These are phyloP conservation scores for Echium plantagineum DNA, from an alignment of 257 asterid genomes.

Conservation along the genomic window DNA sequence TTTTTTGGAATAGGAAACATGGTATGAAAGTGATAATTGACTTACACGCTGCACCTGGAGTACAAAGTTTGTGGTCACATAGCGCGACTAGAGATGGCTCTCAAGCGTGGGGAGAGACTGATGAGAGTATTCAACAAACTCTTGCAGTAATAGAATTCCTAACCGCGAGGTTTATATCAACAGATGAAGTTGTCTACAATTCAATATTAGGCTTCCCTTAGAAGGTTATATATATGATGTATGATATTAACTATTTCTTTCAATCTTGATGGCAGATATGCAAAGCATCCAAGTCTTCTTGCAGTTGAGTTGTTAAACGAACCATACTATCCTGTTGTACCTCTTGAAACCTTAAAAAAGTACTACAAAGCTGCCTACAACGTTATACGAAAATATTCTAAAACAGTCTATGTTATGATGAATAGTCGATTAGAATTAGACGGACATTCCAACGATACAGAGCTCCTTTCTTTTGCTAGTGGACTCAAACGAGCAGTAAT, in stretches of 20 bases:
- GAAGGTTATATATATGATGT: too few relatives aligned
- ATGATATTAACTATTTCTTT: too few relatives aligned
- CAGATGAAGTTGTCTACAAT: too few relatives aligned
- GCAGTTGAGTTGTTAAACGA: slow-evolving; percentile 64
- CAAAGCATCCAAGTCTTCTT: slow-evolving; percentile 38
- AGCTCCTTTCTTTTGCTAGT: slow-evolving; percentile 36
- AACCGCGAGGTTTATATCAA: slow-evolving; percentile 26
- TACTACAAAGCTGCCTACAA: slow-evolving; percentile 39
- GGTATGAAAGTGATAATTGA: slow-evolving; percentile 48
- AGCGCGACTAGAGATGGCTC: slow-evolving; percentile 58
- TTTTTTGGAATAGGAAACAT: slow-evolving; percentile 39
- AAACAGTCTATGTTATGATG: slow-evolving; percentile 39
- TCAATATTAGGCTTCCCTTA: too few relatives aligned
- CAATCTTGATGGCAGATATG: slow-evolving; percentile 26
- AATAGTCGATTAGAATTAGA: slow-evolving; percentile 35
- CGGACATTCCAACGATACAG: slow-evolving; percentile 28
- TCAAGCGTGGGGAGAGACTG: slow-evolving; percentile 57
- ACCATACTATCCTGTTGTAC: slow-evolving; percentile 47
- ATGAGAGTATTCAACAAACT: slow-evolving; percentile 46
- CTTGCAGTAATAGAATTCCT: slow-evolving; percentile 37
- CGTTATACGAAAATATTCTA: slow-evolving; percentile 40
- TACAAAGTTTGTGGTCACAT: slow-evolving; percentile 63
- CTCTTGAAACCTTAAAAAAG: slow-evolving; percentile 23
- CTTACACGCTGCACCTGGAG: slow-evolving; percentile 72
- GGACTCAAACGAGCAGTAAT: slow-evolving; percentile 34